Evolutionary conservation across 169 alveolate species (phyloP).

Genomic region (Eimeria nieschulzi): DNA sequence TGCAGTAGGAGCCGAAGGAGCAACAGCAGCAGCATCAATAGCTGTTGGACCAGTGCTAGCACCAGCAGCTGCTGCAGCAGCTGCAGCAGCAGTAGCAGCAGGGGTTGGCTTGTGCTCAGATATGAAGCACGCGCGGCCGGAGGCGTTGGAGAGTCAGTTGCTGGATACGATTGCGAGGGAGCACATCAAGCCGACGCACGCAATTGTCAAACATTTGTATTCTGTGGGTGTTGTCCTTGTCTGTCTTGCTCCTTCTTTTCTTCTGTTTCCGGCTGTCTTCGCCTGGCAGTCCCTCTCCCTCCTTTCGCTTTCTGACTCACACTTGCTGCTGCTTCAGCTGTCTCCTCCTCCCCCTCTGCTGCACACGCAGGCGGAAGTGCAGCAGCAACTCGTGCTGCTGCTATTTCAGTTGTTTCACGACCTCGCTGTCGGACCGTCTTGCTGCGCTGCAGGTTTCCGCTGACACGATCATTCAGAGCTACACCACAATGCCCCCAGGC

Average conservation of each 20-base stretch:
- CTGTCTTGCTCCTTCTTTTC: background rate
- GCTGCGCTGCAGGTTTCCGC: conserved; percentile 55
- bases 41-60: background rate
- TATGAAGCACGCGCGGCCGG: conserved; percentile 45
- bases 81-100: conserved; percentile 8
- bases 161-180: conserved; percentile 62
- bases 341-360: background rate
- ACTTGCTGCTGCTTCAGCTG: background rate
- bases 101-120: background rate
- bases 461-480: conserved; percentile 53
- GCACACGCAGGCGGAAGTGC: background rate
- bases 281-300: no score
- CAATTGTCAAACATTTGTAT: conserved; percentile 44
- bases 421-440: background rate
- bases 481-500: conserved; percentile 74
- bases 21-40: background rate
- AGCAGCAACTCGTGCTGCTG: background rate
- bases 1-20: no score
- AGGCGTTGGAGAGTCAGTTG: conserved; percentile 60
- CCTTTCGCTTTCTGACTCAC: background rate
- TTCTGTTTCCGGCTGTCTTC: background rate
- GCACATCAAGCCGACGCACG: conserved; percentile 68
- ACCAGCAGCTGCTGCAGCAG: conserved; percentile 9
- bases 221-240: background rate
- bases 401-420: background rate